Evolutionary conservation across 768 basidiomycete species (phyloP), one percentile per base, ranked within the genome.

Genomic region (Trametes punicea): DNA sequence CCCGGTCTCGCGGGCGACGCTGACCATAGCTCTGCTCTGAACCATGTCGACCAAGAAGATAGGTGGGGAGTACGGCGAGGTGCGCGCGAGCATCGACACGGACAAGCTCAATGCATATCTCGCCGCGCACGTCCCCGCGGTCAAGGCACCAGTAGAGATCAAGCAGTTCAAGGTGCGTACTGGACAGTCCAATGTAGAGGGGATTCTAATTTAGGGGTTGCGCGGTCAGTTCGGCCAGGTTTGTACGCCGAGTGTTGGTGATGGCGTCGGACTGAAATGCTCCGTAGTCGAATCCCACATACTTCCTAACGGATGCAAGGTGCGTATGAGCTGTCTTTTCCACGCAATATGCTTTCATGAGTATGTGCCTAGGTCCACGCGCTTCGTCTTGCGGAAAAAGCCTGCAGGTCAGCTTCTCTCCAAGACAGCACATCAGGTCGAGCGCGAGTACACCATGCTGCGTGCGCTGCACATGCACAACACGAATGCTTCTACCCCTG

Each of bases 211-310:
- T n/a, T n/a, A n/a, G n/a, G n/a, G n/a, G n/a, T n/a, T n/a, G n/a
- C n/a, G n/a, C n/a, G n/a, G n/a, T n/a, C 59, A 94, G 91, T 93
- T 90, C 72, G 93, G 91, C 41, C 93, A 94, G 83, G 93, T 92
- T 70, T 65, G 76, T 55, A 46, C 16, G 27, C 39, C 46, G 3
- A 7, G 18, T 10, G 30, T 18, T 9, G 1, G 26, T 26, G 23
- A 26, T 5, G 29, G 23, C 27, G 15, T 20, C 26, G 38, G 42
- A 16, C 45, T 31, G 30, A 31, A 31, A 21, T 5, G 3, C 15
- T 9, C 4, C 27, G 13, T 69, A 94, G 90, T 93, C 93, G 7
- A 99, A 99, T 67, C 96, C 96, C 0, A 98, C 96, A 0, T 99
- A 98, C 70, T 90, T 98, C 73, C 71, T 99, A 46, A 90, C 83